These are phyloP conservation scores for Stramenopiles sp. DNA, from an alignment of 352 stramenopile genomes.

Conservation along the genomic window DNA sequence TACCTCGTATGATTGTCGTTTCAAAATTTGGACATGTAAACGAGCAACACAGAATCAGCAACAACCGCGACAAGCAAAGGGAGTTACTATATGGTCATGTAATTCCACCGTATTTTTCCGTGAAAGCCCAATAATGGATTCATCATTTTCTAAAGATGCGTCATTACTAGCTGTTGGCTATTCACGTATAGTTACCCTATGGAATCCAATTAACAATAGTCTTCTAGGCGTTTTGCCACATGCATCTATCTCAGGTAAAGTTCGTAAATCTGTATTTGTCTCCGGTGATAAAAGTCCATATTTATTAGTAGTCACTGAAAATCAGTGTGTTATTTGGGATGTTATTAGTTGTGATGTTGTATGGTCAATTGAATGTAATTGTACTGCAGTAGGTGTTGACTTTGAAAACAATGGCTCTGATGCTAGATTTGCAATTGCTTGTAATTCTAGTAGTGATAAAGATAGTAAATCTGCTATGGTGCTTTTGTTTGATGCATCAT, in stretches of 20 bases:
- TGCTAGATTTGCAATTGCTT: not conserved
- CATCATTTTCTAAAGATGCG: constrained; percentile 43
- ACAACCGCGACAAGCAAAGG: not conserved
- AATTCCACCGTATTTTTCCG: constrained; percentile 49
- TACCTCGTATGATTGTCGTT: not conserved
- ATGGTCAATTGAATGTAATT: not conserved
- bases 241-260: not conserved
- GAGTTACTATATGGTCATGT: constrained; percentile 32
- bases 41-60: not conserved
- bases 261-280: not conserved
- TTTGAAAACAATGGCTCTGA: not conserved
- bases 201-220: constrained; percentile 45
- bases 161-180: constrained; percentile 58
- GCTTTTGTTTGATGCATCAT: not conserved
- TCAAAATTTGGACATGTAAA: not conserved
- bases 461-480: not conserved
- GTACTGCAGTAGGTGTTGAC: not conserved
- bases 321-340: not conserved
- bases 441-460: not conserved
- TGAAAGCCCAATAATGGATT: constrained; percentile 35
- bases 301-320: not conserved
- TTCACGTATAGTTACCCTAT: constrained; percentile 47
- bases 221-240: constrained; percentile 37
- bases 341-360: not conserved
- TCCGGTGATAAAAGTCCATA: not conserved